Conservation (phyloP, 352 stramenopile genomes). For the Phytopythium delawarense region DNA sequence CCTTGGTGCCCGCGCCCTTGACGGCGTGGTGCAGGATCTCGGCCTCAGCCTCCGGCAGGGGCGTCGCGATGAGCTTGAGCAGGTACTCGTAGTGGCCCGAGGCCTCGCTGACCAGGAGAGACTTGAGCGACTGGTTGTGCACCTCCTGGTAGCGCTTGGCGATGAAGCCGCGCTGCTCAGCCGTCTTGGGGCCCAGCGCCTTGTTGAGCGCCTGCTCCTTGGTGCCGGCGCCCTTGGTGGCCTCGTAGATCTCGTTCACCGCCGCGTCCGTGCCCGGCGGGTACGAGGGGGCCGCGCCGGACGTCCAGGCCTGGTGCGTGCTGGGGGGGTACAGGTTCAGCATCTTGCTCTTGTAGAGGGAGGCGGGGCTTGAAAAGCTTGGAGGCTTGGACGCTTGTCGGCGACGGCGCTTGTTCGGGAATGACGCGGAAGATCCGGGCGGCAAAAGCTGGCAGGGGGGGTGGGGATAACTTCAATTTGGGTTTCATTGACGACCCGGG, state of each 20-base stretch:
- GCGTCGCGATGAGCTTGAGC: slow-evolving; percentile 44
- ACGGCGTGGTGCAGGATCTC: slow-evolving; percentile 58
- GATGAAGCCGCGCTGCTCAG: slow-evolving; percentile 61
- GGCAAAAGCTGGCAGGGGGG: not conserved
- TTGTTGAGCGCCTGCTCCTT: slow-evolving; percentile 55
- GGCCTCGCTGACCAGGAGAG: slow-evolving; percentile 57
- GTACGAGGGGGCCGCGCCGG: slow-evolving; percentile 33
- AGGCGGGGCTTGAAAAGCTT: not conserved
- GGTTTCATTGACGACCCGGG: slow-evolving; percentile 1
- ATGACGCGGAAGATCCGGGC: not conserved
- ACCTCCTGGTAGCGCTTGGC: slow-evolving; percentile 68
- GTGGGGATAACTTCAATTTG: slow-evolving; percentile 4
- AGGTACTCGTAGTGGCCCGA: slow-evolving; percentile 66
- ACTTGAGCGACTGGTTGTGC: slow-evolving; percentile 51
- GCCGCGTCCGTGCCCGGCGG: slow-evolving; percentile 46
- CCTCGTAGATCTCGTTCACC: slow-evolving; percentile 58
- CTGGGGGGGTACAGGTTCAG: slow-evolving; percentile 77
- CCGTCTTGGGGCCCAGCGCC: slow-evolving; percentile 57
- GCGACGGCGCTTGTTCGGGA: slow-evolving; percentile 2
- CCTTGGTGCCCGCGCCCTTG: slow-evolving; percentile 58
- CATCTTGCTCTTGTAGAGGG: slow-evolving; percentile 26
- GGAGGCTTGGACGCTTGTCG: slow-evolving; percentile 3
- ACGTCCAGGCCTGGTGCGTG: slow-evolving; percentile 57
- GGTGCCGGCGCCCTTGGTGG: slow-evolving; percentile 65
- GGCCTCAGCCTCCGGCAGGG: slow-evolving; percentile 61